Evolutionary conservation across 352 stramenopile genomes (phyloP).

Genomic region (Pythium oligandrum): DNA sequence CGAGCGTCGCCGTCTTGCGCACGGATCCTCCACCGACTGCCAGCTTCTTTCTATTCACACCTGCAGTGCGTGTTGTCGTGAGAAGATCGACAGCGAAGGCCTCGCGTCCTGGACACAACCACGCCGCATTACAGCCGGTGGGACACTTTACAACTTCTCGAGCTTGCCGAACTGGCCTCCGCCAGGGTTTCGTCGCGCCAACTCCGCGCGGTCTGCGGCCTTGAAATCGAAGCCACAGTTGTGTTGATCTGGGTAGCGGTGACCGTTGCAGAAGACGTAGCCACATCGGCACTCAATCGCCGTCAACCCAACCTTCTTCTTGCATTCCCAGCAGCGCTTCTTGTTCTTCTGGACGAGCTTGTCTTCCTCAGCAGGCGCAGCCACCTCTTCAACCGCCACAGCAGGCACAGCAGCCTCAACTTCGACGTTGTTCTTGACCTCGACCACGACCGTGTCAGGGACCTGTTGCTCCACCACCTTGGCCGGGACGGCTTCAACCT

Average conservation of each 20-base stretch:
- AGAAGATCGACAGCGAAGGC: neutral
- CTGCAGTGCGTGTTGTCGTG: neutral
- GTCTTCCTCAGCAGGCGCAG: slow-evolving; percentile 19
- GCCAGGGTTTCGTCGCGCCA: slow-evolving; percentile 75
- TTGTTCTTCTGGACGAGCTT: slow-evolving; percentile 86
- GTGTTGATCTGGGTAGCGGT: slow-evolving; percentile 88
- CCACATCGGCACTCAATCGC: slow-evolving; percentile 88
- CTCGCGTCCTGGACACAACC: neutral
- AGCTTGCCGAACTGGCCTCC: slow-evolving; percentile 83
- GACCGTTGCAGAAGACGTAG: slow-evolving; percentile 82
- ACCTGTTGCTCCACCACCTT: slow-evolving; percentile 10
- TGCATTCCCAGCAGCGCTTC: slow-evolving; percentile 89
- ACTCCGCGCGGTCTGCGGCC: slow-evolving; percentile 59
- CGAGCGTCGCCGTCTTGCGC: neutral
- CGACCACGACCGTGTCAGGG: slow-evolving; percentile 4
- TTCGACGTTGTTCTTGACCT: slow-evolving; percentile 15
- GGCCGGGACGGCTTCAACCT: slow-evolving; percentile 14
- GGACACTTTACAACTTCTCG: slow-evolving; percentile 64
- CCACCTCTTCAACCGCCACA: slow-evolving; percentile 10
- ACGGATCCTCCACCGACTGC: neutral
- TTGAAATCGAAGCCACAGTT: slow-evolving; percentile 86
- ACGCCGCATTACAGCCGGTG: neutral
- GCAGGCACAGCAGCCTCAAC: neutral
- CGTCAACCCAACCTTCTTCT: slow-evolving; percentile 88
- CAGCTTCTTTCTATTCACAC: too few species aligned